A percentile compares a stretch with the other conserved stretches of the same genome.
Evolutionary conservation across 192 early-diverging fungal species (phyloP).

Genomic region (Kickxella alabastrina): DNA sequence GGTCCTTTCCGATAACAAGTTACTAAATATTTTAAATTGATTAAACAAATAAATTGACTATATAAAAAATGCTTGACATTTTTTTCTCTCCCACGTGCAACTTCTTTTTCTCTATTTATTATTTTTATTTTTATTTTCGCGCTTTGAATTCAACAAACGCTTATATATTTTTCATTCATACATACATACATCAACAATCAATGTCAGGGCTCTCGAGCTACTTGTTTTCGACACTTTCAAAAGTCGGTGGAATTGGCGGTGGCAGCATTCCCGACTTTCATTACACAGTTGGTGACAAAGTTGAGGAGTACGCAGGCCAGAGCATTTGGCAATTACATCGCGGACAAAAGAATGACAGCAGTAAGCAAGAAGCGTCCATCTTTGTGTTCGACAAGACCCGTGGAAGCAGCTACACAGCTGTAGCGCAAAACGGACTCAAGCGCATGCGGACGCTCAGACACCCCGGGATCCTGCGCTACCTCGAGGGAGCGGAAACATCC

Average conservation of each 20-base stretch:
- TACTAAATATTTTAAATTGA: too few species aligned
- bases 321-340: conserved; percentile 64
- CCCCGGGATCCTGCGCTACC: conserved; percentile 77
- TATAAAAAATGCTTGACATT: too few species aligned
- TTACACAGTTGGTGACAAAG: conserved; percentile 62
- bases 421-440: conserved; percentile 87
- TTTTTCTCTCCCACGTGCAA: background rate
- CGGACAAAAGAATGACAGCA: conserved; percentile 41
- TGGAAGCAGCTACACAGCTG: conserved; percentile 63
- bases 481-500: conserved; percentile 75
- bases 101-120: background rate
- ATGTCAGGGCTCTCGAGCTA: conserved; percentile 45
- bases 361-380: conserved; percentile 65
- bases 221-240: conserved; percentile 41
- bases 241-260: conserved; percentile 44
- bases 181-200: too few species aligned
- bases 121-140: background rate
- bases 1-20: conserved; percentile 29
- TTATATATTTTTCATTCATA: too few species aligned
- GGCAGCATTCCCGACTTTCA: conserved; percentile 63
- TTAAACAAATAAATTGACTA: conserved; percentile 1
- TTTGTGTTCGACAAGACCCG: conserved; percentile 77
- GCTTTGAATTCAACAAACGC: background rate
- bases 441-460: conserved; percentile 85
- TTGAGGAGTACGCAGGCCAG: conserved; percentile 55